phyloP scores from a whole-genome alignment of 495 filamentous ascomycete species.

The Aspergillus incahuasiensis region DNA sequence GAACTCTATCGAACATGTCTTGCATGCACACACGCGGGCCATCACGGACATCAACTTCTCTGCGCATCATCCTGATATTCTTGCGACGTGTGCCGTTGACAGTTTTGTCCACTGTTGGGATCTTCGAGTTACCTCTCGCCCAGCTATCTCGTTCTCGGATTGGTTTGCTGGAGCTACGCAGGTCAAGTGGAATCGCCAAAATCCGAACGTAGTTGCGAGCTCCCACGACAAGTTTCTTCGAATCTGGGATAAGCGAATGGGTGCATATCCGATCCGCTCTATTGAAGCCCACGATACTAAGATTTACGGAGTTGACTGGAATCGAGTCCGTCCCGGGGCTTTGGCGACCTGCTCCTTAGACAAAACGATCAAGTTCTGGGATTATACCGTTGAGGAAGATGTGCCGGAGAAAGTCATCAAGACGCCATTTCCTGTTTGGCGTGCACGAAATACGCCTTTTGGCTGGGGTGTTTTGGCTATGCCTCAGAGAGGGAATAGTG shows the following conservation, averaged over 20 bases:
- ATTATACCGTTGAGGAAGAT: conserved; percentile 61
- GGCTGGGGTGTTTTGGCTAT: conserved; percentile 83
- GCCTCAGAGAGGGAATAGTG: conserved; percentile 81
- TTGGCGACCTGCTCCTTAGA: conserved; percentile 88
- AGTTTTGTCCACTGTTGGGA: conserved; percentile 95
- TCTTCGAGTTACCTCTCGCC: conserved; percentile 67
- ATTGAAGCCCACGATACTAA: conserved; percentile 91
- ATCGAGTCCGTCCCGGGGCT: conserved; percentile 63
- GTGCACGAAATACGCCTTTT: conserved; percentile 91
- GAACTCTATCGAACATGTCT: conserved; percentile 80
- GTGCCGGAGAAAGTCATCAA: conserved; percentile 67
- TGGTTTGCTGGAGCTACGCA: conserved; percentile 95
- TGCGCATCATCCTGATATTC: conserved; percentile 80
- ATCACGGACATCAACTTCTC: conserved; percentile 98
- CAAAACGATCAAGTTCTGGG: conserved; percentile 92
- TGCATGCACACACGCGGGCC: conserved; percentile 82
- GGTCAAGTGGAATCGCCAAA: conserved; percentile 90
- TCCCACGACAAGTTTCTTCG: conserved; percentile 82
- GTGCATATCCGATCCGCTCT: conserved; percentile 71
- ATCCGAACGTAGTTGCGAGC: conserved; percentile 79
- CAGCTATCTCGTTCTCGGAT: conserved; percentile 79
- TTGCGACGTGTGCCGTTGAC: conserved; percentile 90
- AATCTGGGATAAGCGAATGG: conserved; percentile 87
- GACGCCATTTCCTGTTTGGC: conserved; percentile 85
- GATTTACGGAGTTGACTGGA: conserved; percentile 96